Evolutionary conservation across 176 grass and related monocot species (phyloP).

Genomic region (Avena sativa): DNA sequence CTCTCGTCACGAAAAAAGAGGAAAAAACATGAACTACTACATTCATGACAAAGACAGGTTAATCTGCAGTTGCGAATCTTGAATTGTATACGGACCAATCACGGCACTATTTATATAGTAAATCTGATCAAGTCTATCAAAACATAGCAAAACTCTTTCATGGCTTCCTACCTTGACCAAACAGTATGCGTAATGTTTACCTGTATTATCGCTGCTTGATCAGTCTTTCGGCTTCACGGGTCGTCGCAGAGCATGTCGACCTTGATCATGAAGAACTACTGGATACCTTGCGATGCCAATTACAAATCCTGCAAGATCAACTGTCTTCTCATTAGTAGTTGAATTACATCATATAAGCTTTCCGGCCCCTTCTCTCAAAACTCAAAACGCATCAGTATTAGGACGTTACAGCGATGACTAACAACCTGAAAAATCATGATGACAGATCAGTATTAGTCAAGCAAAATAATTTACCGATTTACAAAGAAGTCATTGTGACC

Average conservation of each 20-base stretch:
- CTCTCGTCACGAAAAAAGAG: neutral
- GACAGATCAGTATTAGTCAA: neutral
- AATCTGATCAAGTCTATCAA: constrained; percentile 22
- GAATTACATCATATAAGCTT: too few species aligned
- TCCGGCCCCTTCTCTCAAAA: neutral
- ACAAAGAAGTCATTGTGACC: neutral
- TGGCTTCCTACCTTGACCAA: neutral
- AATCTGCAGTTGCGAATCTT: constrained; percentile 30
- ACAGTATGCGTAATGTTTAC: neutral
- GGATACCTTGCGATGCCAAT: too few species aligned
- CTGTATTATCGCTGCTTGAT: neutral
- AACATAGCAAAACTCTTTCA: neutral
- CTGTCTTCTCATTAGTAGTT: too few species aligned
- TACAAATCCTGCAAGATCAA: too few species aligned
- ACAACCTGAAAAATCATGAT: neutral
- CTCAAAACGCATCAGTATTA: neutral
- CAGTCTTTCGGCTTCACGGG: neutral
- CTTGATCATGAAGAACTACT: too few species aligned
- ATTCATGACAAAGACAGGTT: constrained; percentile 28
- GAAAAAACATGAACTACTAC: neutral
- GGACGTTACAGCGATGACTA: too few species aligned
- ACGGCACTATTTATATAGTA: constrained; percentile 30
- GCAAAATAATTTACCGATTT: neutral
- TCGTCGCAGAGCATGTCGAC: too few species aligned
- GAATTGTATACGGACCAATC: constrained; percentile 40